Evolutionary conservation across 768 basidiomycete genomes (phyloP), one percentile per base, ranked within the genome.

Genomic region (Suillus variegatus): DNA sequence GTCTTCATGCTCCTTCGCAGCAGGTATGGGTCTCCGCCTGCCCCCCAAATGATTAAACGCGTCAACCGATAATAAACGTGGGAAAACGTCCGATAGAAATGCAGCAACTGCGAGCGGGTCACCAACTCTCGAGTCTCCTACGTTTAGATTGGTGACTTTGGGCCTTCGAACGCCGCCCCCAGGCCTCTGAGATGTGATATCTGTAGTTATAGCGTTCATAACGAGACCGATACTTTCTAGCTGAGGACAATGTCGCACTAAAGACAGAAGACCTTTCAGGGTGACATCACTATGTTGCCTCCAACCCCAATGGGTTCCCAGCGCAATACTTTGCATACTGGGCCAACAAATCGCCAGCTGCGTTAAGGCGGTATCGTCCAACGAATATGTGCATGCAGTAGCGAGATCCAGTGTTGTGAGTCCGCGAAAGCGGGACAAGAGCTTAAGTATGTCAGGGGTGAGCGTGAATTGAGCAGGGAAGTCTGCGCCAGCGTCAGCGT

Each of bases 341-440:
- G 63, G 63, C 63, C 63, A 64, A 64, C 56, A 36, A 22, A 43
- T 40, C 6, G 63, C 63, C n/a, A 64, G 61, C n/a, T 64, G 56
- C 18, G 56, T 64, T 32, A 32, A 43, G 5, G 56, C 25, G n/a
- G 54, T 60, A 32, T 64, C 63, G 63, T 64, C 56, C 61, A 64
- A 60, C 41, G 56, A 61, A 25, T 38, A 61, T 28, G 63, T 43
- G 43, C 56, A 61, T 38, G 54, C 36, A 32, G 56, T 63, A 20
- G 47, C 47, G 8, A 62, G 44, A 6, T 54, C 61, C 22, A 62
- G 32, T 36, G 61, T 54, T 58, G 61, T 62, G 16, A 62, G 54
- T 14, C 54, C 54, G 16, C 36, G n/a, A 40, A 62, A 62, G 35
- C 47, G 47, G 18, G 61, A 60, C 61, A 62, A 62, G 44, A 58